A percentile compares a stretch with the other conserved stretches of the same genome.
Conservation (phyloP, 768 basidiomycete species). For the Mycena albidolilacea region DNA sequence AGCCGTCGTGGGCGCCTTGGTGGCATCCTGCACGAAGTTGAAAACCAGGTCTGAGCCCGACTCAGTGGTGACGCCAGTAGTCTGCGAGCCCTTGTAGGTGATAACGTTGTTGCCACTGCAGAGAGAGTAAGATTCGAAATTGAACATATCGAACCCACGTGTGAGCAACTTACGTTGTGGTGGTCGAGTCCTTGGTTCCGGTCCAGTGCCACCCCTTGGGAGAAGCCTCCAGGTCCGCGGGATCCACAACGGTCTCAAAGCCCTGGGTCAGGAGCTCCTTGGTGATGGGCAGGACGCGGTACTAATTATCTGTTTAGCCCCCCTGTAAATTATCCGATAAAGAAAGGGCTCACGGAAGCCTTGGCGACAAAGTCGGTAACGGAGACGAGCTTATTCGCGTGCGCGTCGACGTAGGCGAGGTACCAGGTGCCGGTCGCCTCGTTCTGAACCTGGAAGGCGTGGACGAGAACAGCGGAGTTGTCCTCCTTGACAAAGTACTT, state of each 20-base stretch:
- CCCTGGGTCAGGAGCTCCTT: conserved; percentile 67
- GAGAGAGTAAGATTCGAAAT: background rate
- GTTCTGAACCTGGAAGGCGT: conserved; percentile 44
- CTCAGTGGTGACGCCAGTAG: conserved; percentile 47
- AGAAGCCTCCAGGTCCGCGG: conserved; percentile 68
- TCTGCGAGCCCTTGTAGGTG: conserved; percentile 49
- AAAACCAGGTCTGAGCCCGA: conserved; percentile 51
- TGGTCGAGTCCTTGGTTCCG: conserved; percentile 42
- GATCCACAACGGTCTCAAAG: conserved; percentile 58
- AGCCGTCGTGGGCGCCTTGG: conserved; percentile 47
- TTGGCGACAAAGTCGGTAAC: conserved; percentile 61
- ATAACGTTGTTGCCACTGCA: conserved; percentile 60
- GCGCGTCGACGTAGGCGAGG: conserved; percentile 65
- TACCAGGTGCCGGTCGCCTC: conserved; percentile 53
- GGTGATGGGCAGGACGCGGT: conserved; percentile 53
- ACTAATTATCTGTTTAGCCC: conserved; percentile 41
- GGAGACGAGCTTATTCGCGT: conserved; percentile 54
- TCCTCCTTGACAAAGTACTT: conserved; percentile 52
- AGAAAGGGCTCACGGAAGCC: conserved; percentile 44
- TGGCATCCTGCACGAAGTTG: conserved; percentile 47
- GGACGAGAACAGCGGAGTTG: conserved; percentile 47
- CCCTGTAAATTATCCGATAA: background rate
- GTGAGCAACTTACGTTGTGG: conserved; percentile 33
- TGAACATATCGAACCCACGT: background rate
- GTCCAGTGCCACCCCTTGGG: conserved; percentile 39